Evolutionary conservation across 306 rosid genomes (phyloP).

Genomic region (Astragalus glycyphyllos): DNA sequence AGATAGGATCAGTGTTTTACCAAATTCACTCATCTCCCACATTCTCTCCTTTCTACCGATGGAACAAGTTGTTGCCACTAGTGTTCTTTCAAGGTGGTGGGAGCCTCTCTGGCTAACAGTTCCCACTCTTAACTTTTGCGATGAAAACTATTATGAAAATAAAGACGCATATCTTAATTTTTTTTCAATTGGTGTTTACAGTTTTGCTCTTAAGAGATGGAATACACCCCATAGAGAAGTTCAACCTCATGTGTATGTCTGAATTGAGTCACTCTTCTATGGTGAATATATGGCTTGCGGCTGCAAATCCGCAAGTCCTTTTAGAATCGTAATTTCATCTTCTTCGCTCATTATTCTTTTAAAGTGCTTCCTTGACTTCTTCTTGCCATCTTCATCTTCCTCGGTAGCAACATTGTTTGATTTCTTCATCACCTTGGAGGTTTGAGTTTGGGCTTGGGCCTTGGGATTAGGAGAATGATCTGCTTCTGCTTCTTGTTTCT

Average conservation of each 20-base stretch:
- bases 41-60: neutral
- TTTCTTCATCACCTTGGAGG: no score
- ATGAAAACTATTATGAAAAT: neutral
- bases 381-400: no score
- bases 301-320: no score
- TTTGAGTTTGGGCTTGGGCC: no score
- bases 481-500: no score
- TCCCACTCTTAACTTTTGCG: neutral
- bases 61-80: constrained; percentile 24
- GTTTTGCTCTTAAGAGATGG: neutral
- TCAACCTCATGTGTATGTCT: neutral
- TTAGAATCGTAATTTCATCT: no score
- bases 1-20: constrained; percentile 36
- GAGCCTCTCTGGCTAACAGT: constrained; percentile 30
- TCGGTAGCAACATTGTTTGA: no score
- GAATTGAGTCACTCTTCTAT: neutral
- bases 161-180: neutral
- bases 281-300: neutral
- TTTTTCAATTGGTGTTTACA: neutral
- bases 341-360: no score
- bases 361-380: no score
- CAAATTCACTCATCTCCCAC: neutral
- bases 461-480: no score
- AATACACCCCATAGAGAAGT: neutral
- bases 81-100: constrained; percentile 42